Conservation (phyloP, 108 stramenopile genomes). For the Stephanodiscus minutulus region DNA sequence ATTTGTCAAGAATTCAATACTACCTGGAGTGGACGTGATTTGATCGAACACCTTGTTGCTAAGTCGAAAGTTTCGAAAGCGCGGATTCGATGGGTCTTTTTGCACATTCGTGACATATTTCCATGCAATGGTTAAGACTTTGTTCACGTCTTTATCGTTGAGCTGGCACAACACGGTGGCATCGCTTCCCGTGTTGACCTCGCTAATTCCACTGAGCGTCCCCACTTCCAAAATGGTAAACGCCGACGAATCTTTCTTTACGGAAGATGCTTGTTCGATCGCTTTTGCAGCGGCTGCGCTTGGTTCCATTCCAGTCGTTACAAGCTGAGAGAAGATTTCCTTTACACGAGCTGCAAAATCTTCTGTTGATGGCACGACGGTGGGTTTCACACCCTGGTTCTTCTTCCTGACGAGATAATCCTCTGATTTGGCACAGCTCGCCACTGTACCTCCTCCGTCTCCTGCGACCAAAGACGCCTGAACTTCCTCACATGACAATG, state of each 20-base stretch:
- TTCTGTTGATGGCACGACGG: conserved; percentile 10
- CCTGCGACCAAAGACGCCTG: not conserved
- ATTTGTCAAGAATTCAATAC: conserved; percentile 51
- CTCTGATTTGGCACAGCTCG: conserved; percentile 25
- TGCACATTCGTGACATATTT: conserved; percentile 71
- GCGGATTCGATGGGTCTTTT: conserved; percentile 61
- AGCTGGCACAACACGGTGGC: conserved; percentile 22
- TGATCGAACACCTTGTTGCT: conserved; percentile 77
- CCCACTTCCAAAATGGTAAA: conserved; percentile 22
- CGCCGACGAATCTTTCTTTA: conserved; percentile 1
- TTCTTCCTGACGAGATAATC: conserved; percentile 36
- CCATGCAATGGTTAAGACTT: conserved; percentile 49
- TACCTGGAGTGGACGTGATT: conserved; percentile 57
- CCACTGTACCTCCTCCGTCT: conserved; percentile 1
- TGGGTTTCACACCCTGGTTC: not conserved
- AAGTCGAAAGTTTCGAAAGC: conserved; percentile 69
- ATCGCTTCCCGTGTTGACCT: not conserved
- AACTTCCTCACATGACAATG: conserved; percentile 66
- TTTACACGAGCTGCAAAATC: conserved; percentile 54
- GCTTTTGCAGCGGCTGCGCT: conserved; percentile 61
- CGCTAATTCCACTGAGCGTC: conserved; percentile 10
- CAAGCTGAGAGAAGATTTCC: conserved; percentile 52
- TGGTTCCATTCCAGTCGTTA: conserved; percentile 49
- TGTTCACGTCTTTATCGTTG: conserved; percentile 25
- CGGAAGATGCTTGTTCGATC: conserved; percentile 43